Percentiles rank a stretch among this genome's conserved stretches.
phyloP scores from a whole-genome alignment of 306 rosid genomes.

The Vigna radiata region DNA sequence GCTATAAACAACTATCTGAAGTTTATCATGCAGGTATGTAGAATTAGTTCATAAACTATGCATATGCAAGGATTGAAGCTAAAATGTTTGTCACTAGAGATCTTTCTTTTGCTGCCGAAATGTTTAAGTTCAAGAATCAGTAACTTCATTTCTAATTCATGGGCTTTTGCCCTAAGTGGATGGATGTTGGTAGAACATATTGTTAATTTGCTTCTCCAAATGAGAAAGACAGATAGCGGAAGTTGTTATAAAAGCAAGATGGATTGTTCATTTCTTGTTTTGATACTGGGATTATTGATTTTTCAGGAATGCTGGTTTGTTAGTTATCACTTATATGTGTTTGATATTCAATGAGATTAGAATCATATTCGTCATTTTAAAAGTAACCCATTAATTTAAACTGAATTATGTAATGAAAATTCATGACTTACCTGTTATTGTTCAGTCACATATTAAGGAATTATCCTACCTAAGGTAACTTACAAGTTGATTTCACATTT shows the following conservation, averaged over 20 bases:
- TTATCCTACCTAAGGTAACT: constrained; percentile 39
- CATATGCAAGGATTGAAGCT: constrained; percentile 32
- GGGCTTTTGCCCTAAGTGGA: neutral
- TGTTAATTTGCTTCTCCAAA: constrained; percentile 33
- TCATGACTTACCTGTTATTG: neutral
- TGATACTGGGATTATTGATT: constrained; percentile 26
- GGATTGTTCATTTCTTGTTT: constrained; percentile 1
- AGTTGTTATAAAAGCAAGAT: constrained; percentile 19
- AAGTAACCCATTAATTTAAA: neutral
- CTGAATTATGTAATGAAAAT: constrained; percentile 14
- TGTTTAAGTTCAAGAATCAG: constrained; percentile 10
- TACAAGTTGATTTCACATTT: constrained; percentile 43
- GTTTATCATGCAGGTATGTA: constrained; percentile 95
- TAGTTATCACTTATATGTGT: neutral
- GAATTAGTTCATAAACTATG: constrained; percentile 22
- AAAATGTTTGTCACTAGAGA: constrained; percentile 18
- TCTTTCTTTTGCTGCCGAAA: constrained; percentile 18
- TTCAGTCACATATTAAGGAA: constrained; percentile 1
- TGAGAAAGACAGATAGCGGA: neutral
- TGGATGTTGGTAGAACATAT: constrained; percentile 17
- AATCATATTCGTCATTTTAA: constrained; percentile 7
- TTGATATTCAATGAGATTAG: neutral
- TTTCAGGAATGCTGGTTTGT: constrained; percentile 7
- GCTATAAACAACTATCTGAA: constrained; percentile 97
- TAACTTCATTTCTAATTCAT: constrained; percentile 6